A percentile compares a stretch with the other conserved stretches of the same genome.
Conservation (phyloP, 208 protist genomes). For the Trichomonas gallinae region DNA sequence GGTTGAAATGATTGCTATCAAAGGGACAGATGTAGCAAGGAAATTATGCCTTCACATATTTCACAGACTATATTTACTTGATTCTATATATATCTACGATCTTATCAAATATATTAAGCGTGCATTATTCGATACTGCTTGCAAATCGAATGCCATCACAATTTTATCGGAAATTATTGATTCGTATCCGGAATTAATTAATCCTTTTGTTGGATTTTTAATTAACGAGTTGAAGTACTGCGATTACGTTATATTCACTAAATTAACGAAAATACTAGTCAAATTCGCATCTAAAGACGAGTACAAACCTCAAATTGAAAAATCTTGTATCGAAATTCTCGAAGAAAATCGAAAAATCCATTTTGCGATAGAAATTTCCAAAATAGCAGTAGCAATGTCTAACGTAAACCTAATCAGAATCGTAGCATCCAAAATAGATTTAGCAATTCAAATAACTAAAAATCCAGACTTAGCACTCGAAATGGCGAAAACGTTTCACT, state of each 20-base stretch:
- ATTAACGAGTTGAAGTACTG: neutral
- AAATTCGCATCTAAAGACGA: neutral
- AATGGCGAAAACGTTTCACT: neutral
- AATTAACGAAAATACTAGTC: neutral
- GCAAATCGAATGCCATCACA: neutral
- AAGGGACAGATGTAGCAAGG: neutral
- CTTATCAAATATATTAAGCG: neutral
- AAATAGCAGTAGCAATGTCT: neutral
- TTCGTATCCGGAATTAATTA: neutral
- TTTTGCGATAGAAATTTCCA: neutral
- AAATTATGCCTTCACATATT: neutral
- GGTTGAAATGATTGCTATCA: neutral
- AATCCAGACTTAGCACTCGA: neutral
- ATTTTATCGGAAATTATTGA: neutral
- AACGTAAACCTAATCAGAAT: neutral
- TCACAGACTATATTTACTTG: neutral
- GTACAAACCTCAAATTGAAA: neutral
- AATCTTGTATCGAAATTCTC: neutral
- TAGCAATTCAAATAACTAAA: neutral
- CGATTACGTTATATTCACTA: neutral
- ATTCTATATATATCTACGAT: neutral
- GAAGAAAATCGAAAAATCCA: neutral
- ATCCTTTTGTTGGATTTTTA: neutral
- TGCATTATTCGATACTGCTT: neutral
- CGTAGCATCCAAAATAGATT: neutral